phyloP scores from a whole-genome alignment of 2,329 filamentous ascomycete genomes.

The Alternaria gansuensis region DNA sequence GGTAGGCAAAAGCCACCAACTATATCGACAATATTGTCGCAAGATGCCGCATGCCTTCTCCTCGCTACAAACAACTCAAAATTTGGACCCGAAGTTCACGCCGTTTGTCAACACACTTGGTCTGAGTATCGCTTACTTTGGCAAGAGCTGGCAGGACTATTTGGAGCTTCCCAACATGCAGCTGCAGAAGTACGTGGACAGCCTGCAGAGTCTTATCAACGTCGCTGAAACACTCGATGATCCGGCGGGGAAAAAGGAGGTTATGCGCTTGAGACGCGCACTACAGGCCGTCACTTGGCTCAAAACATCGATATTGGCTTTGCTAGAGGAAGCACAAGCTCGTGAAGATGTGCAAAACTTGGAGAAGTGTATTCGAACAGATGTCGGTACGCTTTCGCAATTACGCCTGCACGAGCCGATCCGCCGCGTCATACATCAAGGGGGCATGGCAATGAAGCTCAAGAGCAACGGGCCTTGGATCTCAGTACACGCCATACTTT shows the following conservation, averaged over 20 bases:
- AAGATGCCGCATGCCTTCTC: conserved; percentile 38
- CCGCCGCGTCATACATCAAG: conserved; percentile 37
- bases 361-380: conserved; percentile 35
- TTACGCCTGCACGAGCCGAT: conserved; percentile 29
- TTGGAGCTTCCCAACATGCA: conserved; percentile 36
- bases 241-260: conserved; percentile 16
- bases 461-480: conserved; percentile 46
- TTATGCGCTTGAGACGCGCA: conserved; percentile 23
- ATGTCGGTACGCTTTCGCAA: conserved; percentile 26
- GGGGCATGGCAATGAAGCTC: conserved; percentile 39
- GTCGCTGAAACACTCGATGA: conserved; percentile 13
- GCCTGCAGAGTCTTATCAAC: conserved; percentile 25
- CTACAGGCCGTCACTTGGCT: conserved; percentile 29
- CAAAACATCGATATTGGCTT: conserved; percentile 13
- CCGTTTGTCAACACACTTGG: conserved; percentile 41
- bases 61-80: conserved; percentile 36
- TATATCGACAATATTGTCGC: conserved; percentile 39
- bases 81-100: conserved; percentile 34
- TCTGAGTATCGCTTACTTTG: conserved; percentile 36
- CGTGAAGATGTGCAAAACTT: conserved; percentile 39
- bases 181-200: conserved; percentile 34
- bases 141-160: conserved; percentile 44
- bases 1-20: conserved; percentile 28
- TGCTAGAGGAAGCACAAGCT: conserved; percentile 29
- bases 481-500: conserved; percentile 40